Evolutionary conservation across 2,329 filamentous ascomycete genomes (phyloP).

Genomic region (Tolypocladium inflatum): DNA sequence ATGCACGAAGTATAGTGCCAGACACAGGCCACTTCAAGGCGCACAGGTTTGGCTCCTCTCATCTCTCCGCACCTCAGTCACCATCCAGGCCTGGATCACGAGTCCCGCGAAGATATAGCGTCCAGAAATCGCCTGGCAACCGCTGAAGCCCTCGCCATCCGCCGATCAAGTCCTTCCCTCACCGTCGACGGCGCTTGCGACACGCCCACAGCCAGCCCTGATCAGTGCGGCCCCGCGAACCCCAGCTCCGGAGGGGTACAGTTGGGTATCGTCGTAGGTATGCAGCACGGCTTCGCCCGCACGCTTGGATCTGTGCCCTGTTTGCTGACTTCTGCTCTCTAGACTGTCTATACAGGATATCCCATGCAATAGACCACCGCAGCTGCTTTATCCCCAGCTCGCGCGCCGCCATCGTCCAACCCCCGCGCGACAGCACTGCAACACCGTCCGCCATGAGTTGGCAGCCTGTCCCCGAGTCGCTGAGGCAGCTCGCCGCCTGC

Average conservation of each 20-base stretch:
- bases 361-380: background rate
- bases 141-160: background rate
- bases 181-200: background rate
- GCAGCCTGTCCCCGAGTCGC: slow-evolving; percentile 80
- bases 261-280: background rate
- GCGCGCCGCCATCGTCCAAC: background rate
- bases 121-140: background rate
- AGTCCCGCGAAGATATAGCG: background rate
- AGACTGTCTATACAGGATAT: background rate
- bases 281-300: background rate
- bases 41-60: slow-evolving; percentile 9
- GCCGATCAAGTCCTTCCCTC: background rate
- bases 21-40: slow-evolving; percentile 2
- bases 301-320: background rate
- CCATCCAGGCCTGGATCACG: background rate
- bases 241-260: background rate
- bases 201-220: background rate
- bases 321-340: background rate
- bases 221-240: background rate
- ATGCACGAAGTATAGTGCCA: background rate
- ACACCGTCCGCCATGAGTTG: slow-evolving; percentile 60
- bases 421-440: background rate
- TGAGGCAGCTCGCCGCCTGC: slow-evolving; percentile 81
- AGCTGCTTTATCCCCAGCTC: background rate
- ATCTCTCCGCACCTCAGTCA: background rate